Evolutionary conservation across 345 rosid species (phyloP).

Genomic region (Populus tremula): DNA sequence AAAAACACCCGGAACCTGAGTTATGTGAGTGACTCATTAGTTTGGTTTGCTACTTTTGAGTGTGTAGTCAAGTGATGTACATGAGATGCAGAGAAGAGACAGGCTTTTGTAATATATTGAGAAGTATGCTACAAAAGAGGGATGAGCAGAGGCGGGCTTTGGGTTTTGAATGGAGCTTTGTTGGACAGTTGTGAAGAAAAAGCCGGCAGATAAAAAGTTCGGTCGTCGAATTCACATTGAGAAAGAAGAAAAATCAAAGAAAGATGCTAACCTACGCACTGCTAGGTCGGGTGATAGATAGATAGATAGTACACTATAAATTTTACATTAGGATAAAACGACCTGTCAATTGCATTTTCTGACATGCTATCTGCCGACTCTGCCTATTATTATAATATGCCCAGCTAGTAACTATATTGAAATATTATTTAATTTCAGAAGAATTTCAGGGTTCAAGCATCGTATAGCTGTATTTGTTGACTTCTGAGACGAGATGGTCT

Average conservation of each 20-base stretch:
- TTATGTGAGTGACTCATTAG: conserved; percentile 38
- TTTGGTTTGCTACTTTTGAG: neutral
- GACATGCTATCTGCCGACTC: too few species aligned
- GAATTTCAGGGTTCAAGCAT: too few species aligned
- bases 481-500: too few species aligned
- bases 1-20: conserved; percentile 59
- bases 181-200: neutral
- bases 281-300: too few species aligned
- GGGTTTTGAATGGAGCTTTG: conserved; percentile 20
- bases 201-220: conserved; percentile 17
- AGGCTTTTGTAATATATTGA: too few species aligned
- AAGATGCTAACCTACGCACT: neutral
- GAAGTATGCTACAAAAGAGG: neutral
- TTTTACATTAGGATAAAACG: neutral
- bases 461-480: too few species aligned
- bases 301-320: neutral
- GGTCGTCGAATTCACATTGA: conserved; percentile 43
- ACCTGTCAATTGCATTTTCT: neutral
- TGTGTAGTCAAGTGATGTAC: neutral
- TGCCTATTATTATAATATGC: too few species aligned
- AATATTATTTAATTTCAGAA: too few species aligned
- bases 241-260: conserved; percentile 2
- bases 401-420: too few species aligned
- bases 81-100: neutral
- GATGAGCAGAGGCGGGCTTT: conserved; percentile 24